phyloP scores from a whole-genome alignment of 2,329 filamentous ascomycete genomes.

The Trichophaea hybrida region DNA sequence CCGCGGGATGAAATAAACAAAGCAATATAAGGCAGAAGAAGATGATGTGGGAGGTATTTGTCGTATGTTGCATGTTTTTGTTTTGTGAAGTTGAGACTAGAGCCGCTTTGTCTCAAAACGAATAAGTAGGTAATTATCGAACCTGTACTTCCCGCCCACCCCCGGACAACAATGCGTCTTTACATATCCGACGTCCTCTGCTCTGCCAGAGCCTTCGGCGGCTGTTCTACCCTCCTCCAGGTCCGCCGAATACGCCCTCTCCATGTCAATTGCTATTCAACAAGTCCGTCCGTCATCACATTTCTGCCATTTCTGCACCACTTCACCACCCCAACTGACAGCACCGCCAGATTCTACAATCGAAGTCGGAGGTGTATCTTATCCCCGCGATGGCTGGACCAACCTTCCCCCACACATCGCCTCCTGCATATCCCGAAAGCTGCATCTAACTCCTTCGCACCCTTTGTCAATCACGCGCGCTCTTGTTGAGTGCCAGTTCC shows the following conservation, averaged over 20 bases:
- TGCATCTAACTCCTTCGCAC: conserved; percentile 87
- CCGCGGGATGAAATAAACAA: conserved; percentile 24
- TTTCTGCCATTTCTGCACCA: not conserved
- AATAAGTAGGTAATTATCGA: not conserved
- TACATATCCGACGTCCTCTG: conserved; percentile 1
- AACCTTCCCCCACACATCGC: conserved; percentile 69
- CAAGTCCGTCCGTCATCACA: conserved; percentile 10
- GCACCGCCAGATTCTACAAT: conserved; percentile 32
- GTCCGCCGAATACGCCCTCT: conserved; percentile 6
- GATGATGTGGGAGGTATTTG: not conserved
- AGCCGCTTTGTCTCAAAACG: not conserved
- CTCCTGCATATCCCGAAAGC: conserved; percentile 54
- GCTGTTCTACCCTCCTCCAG: conserved; percentile 3
- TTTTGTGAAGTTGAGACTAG: conserved; percentile 1
- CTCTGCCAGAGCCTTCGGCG: not conserved
- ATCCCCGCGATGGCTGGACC: conserved; percentile 64
- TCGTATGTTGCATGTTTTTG: not conserved
- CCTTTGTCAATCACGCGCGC: conserved; percentile 80
- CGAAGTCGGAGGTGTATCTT: conserved; percentile 48
- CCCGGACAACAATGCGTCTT: not conserved
- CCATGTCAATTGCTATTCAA: conserved; percentile 9
- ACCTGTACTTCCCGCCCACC: not conserved
- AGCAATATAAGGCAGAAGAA: conserved; percentile 15
- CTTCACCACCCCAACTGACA: not conserved
- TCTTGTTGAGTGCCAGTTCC: conserved; percentile 83